Conservation (phyloP, 768 basidiomycete genomes). For the Suillus sp. region DNA sequence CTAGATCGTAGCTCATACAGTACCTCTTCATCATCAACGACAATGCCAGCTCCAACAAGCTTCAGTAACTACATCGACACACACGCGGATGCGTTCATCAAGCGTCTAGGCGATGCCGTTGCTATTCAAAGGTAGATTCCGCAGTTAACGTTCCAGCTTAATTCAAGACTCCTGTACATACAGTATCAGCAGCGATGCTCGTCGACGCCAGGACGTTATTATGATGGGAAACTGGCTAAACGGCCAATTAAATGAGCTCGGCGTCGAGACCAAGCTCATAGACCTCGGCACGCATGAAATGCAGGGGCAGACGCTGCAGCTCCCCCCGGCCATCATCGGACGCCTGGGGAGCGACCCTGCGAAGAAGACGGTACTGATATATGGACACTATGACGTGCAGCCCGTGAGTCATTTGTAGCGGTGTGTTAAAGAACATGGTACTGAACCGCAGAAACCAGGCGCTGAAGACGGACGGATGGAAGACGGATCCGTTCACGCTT, state of each 20-base stretch:
- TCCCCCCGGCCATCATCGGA: conserved; percentile 87
- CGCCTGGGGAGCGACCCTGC: conserved; percentile 77
- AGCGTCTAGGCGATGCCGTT: conserved; percentile 78
- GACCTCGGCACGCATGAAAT: conserved; percentile 77
- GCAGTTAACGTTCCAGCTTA: conserved; percentile 5
- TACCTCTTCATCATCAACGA: conserved; percentile 1
- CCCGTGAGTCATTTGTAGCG: conserved; percentile 52
- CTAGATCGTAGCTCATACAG: neutral
- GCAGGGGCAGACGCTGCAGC: conserved; percentile 67
- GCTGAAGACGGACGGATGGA: conserved; percentile 76
- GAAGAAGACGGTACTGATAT: conserved; percentile 93
- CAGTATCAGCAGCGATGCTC: conserved; percentile 72
- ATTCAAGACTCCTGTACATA: conserved; percentile 4
- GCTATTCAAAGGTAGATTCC: conserved; percentile 70
- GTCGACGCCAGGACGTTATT: conserved; percentile 74
- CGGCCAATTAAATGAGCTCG: conserved; percentile 69
- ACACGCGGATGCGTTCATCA: conserved; percentile 73
- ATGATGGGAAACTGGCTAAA: conserved; percentile 87
- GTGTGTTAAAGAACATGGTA: neutral
- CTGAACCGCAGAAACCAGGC: conserved; percentile 32
- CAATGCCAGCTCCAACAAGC: conserved; percentile 38
- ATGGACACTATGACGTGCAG: conserved; percentile 96
- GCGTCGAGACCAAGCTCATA: conserved; percentile 72
- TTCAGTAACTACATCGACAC: conserved; percentile 60
- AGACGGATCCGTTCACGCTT: conserved; percentile 81